Conservation (phyloP, 331 rosid species). For the Stylosanthes scabra region DNA sequence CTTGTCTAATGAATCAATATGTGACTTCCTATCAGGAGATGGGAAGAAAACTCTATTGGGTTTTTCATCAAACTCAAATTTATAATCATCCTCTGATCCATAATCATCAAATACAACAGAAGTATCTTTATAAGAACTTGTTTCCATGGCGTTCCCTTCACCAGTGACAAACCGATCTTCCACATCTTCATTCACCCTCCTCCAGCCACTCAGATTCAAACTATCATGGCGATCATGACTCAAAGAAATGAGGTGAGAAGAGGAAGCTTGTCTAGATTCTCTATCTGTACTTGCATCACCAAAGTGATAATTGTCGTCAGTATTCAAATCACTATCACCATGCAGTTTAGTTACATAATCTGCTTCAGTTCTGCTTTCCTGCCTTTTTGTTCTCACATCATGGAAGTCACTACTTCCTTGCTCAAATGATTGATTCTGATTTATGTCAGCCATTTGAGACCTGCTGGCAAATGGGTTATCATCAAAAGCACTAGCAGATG, state of each 20-base stretch:
- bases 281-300: constrained; percentile 50
- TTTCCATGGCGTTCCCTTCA: constrained; percentile 49
- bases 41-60: constrained; percentile 47
- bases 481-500: constrained; percentile 35
- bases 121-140: constrained; percentile 50
- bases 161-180: constrained; percentile 55
- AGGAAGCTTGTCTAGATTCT: constrained; percentile 49
- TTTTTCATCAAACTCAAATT: constrained; percentile 47
- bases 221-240: constrained; percentile 44
- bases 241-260: constrained; percentile 52
- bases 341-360: constrained; percentile 46
- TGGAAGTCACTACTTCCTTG: constrained; percentile 43
- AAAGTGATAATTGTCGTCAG: constrained; percentile 51
- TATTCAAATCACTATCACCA: constrained; percentile 43
- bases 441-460: constrained; percentile 46
- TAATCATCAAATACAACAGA: constrained; percentile 74
- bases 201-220: constrained; percentile 38
- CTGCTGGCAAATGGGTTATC: constrained; percentile 36
- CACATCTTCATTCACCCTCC: constrained; percentile 30
- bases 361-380: constrained; percentile 45
- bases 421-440: constrained; percentile 55
- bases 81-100: constrained; percentile 62
- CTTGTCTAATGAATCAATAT: constrained; percentile 45
- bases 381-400: constrained; percentile 49
- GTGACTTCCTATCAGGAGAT: constrained; percentile 50